phyloP scores from a whole-genome alignment of 1,284 basidiomycete species.

The Malassezia psittaci region DNA sequence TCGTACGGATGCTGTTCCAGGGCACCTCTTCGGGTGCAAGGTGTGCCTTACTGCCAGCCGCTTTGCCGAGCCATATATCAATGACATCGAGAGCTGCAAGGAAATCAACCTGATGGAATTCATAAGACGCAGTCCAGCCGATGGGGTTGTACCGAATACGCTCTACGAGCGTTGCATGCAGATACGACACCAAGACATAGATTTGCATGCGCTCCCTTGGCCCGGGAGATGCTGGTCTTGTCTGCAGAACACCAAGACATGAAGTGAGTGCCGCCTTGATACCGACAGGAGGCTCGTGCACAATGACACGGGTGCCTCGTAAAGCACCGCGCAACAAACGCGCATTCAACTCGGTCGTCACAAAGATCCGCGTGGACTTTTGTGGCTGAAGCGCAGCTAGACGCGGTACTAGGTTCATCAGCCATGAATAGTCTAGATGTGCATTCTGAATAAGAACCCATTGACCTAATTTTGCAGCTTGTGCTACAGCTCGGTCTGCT shows the following conservation, averaged over 20 bases:
- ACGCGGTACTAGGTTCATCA: conserved; percentile 43
- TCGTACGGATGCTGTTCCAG: conserved; percentile 39
- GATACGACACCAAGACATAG: conserved; percentile 41
- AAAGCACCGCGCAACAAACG: conserved; percentile 43
- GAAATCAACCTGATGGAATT: conserved; percentile 46
- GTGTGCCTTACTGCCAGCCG: conserved; percentile 33
- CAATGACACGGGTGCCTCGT: conserved; percentile 38
- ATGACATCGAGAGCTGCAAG: conserved; percentile 40
- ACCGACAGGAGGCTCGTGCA: conserved; percentile 47
- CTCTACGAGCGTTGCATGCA: conserved; percentile 43
- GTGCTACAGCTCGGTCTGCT: conserved; percentile 41
- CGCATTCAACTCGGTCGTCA: conserved; percentile 44
- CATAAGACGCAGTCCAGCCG: conserved; percentile 43
- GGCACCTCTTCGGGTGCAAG: conserved; percentile 40
- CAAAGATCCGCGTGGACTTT: conserved; percentile 39
- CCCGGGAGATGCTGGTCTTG: conserved; percentile 16
- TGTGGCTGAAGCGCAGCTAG: conserved; percentile 35
- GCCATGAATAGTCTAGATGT: conserved; percentile 42
- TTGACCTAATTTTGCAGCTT: conserved; percentile 32
- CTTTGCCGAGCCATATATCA: conserved; percentile 35
- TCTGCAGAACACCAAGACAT: conserved; percentile 25
- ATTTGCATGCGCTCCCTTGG: conserved; percentile 38
- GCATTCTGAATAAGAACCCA: conserved; percentile 47
- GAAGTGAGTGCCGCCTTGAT: conserved; percentile 43
- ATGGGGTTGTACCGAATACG: conserved; percentile 41